These are phyloP conservation scores for Seiridium cupressi DNA, from an alignment of 2,329 filamentous ascomycete genomes.

Conservation along the genomic window DNA sequence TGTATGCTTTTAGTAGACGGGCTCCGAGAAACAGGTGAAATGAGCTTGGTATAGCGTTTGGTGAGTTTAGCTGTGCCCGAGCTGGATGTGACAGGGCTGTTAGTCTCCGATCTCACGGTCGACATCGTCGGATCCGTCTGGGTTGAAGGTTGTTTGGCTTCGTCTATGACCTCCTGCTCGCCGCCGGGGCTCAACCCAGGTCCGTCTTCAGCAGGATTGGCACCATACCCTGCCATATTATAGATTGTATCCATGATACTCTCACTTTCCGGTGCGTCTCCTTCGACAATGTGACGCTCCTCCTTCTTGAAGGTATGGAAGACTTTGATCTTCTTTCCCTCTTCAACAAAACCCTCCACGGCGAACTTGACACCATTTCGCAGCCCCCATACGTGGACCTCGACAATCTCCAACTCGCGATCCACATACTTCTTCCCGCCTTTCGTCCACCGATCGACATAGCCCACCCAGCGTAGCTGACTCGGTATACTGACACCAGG, in stretches of 20 bases:
- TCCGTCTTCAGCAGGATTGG: neutral
- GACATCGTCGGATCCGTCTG: constrained; percentile 10
- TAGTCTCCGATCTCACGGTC: constrained; percentile 8
- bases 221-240: constrained; percentile 46
- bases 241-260: constrained; percentile 51
- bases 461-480: constrained; percentile 82
- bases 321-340: constrained; percentile 80
- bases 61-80: neutral
- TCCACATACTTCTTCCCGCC: constrained; percentile 79
- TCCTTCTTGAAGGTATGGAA: constrained; percentile 76
- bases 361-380: constrained; percentile 84
- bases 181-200: constrained; percentile 17
- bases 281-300: constrained; percentile 70
- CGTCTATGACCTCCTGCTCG: constrained; percentile 33
- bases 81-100: neutral
- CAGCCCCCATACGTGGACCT: constrained; percentile 88
- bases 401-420: constrained; percentile 76
- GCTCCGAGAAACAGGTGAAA: constrained; percentile 1
- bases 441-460: constrained; percentile 83
- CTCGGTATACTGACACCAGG: constrained; percentile 90
- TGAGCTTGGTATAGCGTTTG: constrained; percentile 6
- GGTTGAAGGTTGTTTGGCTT: constrained; percentile 23
- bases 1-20: neutral
- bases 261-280: constrained; percentile 46
- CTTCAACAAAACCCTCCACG: constrained; percentile 83